Evolutionary conservation across 2,329 filamentous ascomycete species (phyloP).

Genomic region (Pseudocercospora macadamiae): DNA sequence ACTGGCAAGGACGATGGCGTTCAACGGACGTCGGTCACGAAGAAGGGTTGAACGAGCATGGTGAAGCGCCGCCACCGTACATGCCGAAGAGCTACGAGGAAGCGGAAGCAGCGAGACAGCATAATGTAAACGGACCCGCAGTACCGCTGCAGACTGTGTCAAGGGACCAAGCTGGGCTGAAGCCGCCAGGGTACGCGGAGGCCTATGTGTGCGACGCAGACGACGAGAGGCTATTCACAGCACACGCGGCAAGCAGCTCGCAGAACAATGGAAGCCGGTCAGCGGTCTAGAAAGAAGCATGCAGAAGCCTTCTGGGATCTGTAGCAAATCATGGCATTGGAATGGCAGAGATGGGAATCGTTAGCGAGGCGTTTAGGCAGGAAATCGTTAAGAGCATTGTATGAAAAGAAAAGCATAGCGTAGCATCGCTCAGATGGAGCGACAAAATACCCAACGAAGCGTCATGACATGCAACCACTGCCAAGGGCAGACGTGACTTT

Average conservation of each 20-base stretch:
- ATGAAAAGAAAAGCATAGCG: background rate
- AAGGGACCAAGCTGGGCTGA: constrained; percentile 40
- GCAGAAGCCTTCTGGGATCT: background rate
- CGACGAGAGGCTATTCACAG: background rate
- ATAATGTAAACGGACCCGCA: constrained; percentile 27
- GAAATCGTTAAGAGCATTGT: background rate
- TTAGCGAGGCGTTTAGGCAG: background rate
- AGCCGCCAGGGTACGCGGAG: constrained; percentile 48
- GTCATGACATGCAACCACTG: too few species aligned
- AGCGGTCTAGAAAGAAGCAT: background rate
- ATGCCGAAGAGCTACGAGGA: constrained; percentile 38
- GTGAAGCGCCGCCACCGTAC: constrained; percentile 69
- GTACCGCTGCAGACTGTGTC: constrained; percentile 46
- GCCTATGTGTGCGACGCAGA: constrained; percentile 7
- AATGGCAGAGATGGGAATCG: background rate
- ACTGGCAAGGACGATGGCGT: constrained; percentile 31
- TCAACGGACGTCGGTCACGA: constrained; percentile 34
- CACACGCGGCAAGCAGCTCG: constrained; percentile 1
- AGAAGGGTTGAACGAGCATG: constrained; percentile 66
- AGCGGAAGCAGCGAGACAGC: too few species aligned
- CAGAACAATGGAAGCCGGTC: background rate
- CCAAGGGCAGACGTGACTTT: too few species aligned
- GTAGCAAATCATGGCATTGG: background rate
- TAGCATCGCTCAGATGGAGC: background rate
- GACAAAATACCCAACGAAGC: background rate